phyloP scores from a whole-genome alignment of 176 grass and related monocot species.

The Triticum turgidum region DNA sequence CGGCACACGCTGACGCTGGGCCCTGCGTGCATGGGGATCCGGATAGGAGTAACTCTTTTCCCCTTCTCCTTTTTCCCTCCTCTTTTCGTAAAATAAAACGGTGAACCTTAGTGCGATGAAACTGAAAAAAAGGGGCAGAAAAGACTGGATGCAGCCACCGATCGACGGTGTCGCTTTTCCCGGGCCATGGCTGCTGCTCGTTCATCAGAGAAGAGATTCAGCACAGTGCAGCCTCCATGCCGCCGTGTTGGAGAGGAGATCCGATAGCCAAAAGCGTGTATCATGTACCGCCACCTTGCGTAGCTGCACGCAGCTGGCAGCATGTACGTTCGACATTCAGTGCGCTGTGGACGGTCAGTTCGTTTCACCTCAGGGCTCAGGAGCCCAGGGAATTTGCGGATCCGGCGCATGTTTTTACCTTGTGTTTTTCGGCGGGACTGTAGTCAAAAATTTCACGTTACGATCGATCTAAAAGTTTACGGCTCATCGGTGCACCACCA shows the following conservation, averaged over 20 bases:
- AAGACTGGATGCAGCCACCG: conserved; percentile 8
- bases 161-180: conserved; percentile 27
- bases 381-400: background rate
- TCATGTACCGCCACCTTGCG: background rate
- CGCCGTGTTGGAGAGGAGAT: conserved; percentile 9
- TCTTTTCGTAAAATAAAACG: too few relatives aligned
- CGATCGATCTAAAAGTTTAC: too few relatives aligned
- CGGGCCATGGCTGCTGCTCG: background rate
- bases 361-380: background rate
- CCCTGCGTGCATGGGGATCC: background rate
- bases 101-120: too few relatives aligned
- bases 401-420: background rate
- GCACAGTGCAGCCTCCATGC: conserved; percentile 19
- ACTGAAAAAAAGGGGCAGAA: background rate
- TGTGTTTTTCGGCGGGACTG: background rate
- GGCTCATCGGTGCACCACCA: background rate
- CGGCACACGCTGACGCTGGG: background rate
- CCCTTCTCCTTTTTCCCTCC: too few relatives aligned
- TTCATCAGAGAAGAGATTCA: conserved; percentile 1
- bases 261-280: conserved; percentile 5
- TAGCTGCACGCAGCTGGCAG: background rate
- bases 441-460: background rate
- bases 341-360: background rate
- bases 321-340: background rate
- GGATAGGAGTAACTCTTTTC: too few relatives aligned